phyloP scores from a whole-genome alignment of 805 yeast species.

The Kodamaea jinghongensis region DNA sequence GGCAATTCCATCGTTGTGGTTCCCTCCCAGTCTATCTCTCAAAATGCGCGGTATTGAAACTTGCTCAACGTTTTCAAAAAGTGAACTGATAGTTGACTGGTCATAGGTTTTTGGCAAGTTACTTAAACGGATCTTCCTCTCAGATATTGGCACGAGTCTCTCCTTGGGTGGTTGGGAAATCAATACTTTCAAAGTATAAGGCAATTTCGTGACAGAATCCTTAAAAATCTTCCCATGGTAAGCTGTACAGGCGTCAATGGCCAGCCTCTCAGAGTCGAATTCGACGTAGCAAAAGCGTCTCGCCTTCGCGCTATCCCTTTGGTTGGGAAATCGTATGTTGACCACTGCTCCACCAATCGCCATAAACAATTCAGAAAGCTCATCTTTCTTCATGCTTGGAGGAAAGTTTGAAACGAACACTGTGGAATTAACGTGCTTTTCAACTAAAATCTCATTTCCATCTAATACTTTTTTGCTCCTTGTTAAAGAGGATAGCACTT shows the following conservation, averaged over 20 bases:
- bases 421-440: constrained; percentile 46
- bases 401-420: constrained; percentile 78
- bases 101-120: constrained; percentile 49
- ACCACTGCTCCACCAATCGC: constrained; percentile 37
- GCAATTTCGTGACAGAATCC: constrained; percentile 22
- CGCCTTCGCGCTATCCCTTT: constrained; percentile 44
- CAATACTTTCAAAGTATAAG: constrained; percentile 50
- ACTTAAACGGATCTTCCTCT: constrained; percentile 55
- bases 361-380: constrained; percentile 41
- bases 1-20: constrained; percentile 60
- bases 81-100: constrained; percentile 33
- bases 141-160: constrained; percentile 48
- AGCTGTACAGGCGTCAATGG: constrained; percentile 39
- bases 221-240: constrained; percentile 39
- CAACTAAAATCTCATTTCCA: constrained; percentile 44
- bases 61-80: constrained; percentile 49
- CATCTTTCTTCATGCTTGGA: constrained; percentile 42
- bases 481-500: constrained; percentile 58
- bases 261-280: constrained; percentile 40
- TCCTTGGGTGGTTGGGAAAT: constrained; percentile 57
- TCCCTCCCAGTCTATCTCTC: constrained; percentile 27
- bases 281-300: constrained; percentile 78
- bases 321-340: constrained; percentile 63
- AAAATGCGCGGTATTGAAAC: constrained; percentile 43
- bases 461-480: constrained; percentile 50